These are phyloP conservation scores for Pseudisothecium myosuroides DNA, from an alignment of 225 moss, liverwort and hornwort species.

Conservation along the genomic window DNA sequence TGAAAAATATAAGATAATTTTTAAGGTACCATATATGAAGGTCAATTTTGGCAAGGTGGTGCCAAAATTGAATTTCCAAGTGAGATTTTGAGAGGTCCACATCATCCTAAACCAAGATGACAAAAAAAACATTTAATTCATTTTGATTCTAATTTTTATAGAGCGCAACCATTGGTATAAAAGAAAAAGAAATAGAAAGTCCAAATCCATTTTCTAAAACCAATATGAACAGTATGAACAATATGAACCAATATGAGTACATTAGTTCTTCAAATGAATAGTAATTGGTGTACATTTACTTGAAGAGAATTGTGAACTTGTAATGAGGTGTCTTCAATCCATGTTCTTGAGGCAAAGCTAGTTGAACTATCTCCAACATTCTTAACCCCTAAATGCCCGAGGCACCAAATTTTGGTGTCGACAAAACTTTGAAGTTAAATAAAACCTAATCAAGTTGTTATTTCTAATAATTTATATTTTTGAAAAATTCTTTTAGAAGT, in stretches of 20 bases:
- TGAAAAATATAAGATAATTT: neutral
- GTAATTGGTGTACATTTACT: neutral
- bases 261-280: neutral
- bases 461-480: no score
- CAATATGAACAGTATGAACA: no score
- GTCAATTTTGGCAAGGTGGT: neutral
- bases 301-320: neutral
- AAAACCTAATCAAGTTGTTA: no score
- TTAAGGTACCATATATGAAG: neutral
- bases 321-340: neutral
- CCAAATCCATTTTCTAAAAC: rapidly evolving
- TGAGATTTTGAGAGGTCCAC: neutral
- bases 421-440: no score
- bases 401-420: no score
- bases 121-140: neutral
- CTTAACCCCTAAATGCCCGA: no score
- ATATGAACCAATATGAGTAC: rapidly evolving
- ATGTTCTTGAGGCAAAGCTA: neutral
- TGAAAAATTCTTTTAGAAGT: no score
- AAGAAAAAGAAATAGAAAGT: rapidly evolving
- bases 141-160: rapidly evolving
- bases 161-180: rapidly evolving
- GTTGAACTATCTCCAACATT: neutral
- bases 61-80: neutral
- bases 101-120: neutral